Percentiles rank a stretch among this genome's conserved stretches.
Evolutionary conservation across 164 flowering plant genomes (phyloP).

Genomic region (Umbellularia californica): DNA sequence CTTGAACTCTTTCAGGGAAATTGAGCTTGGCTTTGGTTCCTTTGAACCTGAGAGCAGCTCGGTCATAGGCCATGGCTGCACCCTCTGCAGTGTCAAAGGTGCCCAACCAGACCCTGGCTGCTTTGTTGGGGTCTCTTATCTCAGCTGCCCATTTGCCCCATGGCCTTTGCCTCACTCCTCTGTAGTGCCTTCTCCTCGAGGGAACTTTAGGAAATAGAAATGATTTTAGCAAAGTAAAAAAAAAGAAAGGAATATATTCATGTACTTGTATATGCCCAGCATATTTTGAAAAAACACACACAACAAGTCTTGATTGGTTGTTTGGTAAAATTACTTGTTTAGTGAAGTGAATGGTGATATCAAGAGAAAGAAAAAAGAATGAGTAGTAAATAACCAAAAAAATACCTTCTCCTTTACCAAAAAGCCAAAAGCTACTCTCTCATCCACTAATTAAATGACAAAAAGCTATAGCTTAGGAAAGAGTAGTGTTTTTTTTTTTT

Average conservation of each 20-base stretch:
- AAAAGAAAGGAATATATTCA: no score
- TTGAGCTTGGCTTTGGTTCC: slow-evolving; percentile 81
- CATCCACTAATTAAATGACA: no score
- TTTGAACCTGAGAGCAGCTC: slow-evolving; percentile 68
- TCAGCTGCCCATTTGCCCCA: slow-evolving; percentile 95
- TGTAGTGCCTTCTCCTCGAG: slow-evolving; percentile 50
- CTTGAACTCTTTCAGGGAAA: slow-evolving; percentile 72
- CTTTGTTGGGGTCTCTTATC: slow-evolving; percentile 77
- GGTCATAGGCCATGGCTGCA: slow-evolving; percentile 77
- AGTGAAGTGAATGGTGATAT: no score
- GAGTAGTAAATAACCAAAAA: no score
- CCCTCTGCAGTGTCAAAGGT: slow-evolving; percentile 75
- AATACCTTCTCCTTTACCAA: no score
- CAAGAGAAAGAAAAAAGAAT: no score
- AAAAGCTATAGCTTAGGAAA: no score
- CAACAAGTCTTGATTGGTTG: neutral
- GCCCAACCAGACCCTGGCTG: slow-evolving; percentile 81
- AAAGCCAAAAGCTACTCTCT: no score
- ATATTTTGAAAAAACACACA: neutral
- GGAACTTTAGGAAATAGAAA: neutral
- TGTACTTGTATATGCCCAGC: no score
- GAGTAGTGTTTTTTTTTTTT: no score
- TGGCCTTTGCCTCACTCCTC: slow-evolving; percentile 84
- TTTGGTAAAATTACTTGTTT: no score
- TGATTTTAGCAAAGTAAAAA: neutral